Conservation (phyloP, 345 rosid genomes). For the Eucalyptus viminalis region DNA sequence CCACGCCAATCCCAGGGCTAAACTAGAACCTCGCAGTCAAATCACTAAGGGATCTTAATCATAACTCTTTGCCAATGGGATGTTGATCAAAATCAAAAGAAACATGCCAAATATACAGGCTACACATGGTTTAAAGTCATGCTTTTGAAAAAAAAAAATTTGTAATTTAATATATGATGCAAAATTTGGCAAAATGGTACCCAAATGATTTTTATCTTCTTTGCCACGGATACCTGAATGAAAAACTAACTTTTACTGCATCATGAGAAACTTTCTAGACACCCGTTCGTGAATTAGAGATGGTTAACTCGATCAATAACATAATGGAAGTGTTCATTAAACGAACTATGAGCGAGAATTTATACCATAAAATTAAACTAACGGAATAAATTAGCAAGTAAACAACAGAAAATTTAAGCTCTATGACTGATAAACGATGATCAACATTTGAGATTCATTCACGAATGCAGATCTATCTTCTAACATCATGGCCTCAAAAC, state of each 20-base stretch:
- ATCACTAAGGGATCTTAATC: not conserved
- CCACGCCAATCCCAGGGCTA: not conserved
- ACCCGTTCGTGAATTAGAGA: not conserved
- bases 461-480: not conserved
- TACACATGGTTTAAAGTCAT: not conserved
- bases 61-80: not conserved
- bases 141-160: not conserved
- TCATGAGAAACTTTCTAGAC: not conserved
- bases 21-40: not conserved
- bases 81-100: not conserved
- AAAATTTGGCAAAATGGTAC: not conserved
- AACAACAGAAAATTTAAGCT: not conserved
- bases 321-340: not conserved
- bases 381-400: not conserved
- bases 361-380: not conserved
- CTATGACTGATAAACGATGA: not conserved
- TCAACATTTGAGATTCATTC: not conserved
- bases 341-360: not conserved
- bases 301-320: not conserved
- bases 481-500: not conserved
- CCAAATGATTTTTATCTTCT: not conserved
- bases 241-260: not conserved
- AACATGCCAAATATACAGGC: not conserved
- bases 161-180: not conserved
- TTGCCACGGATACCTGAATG: not conserved